Base-by-base conservation (phyloP, 805 yeast genomes). In the Candida tallmaniae region DNA sequence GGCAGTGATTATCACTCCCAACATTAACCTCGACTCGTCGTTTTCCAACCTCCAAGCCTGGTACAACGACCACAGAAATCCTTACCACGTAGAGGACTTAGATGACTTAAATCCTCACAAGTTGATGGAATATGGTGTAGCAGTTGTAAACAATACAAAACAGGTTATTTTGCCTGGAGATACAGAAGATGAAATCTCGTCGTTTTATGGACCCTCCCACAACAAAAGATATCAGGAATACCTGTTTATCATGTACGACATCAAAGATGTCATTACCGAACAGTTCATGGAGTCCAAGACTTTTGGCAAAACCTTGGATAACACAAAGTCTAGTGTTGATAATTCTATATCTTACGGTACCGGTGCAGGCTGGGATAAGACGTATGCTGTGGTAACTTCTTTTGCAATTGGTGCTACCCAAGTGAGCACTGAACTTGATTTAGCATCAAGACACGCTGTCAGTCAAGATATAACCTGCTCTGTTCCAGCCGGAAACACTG, bases 341-440 rank as follows among this genome's bases (percentile, higher is more conserved):
- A 27, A 26, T 5, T 23, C 34, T n/a, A 55, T 40, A n/a, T 23
- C 32, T 41, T 37, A 32, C 42, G 39, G 42, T 47, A 27, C 30
- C 25, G 34, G 34, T 23, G 23, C 32, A 7, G 22, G 27, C 48
- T 19, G 53, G 48, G 35, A 38, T 31, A 25, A 47, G 28, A 33
- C 45, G 80, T 18, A 40, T 39, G 43, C 52, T 56, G 31, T 51
- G 72, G 31, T 22, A 5, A 22, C 13, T 10, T 25, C 17, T 4
- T 12, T 29, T 18, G 17, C 22, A 8, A 3, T n/a, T 12, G 13
- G 14, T 2, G 6, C 4, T n/a, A 30, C 29, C 11, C 25, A 34
- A 15, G 3, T 35, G 2, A 26, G 26, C 10, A 19, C 34, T 15
- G 38, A 35, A 26, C 3, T 35, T n/a, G 38, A 35, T 20, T 30